Base-by-base conservation (phyloP, 2,329 filamentous ascomycete genomes). In the Aureobasidium musti region DNA sequence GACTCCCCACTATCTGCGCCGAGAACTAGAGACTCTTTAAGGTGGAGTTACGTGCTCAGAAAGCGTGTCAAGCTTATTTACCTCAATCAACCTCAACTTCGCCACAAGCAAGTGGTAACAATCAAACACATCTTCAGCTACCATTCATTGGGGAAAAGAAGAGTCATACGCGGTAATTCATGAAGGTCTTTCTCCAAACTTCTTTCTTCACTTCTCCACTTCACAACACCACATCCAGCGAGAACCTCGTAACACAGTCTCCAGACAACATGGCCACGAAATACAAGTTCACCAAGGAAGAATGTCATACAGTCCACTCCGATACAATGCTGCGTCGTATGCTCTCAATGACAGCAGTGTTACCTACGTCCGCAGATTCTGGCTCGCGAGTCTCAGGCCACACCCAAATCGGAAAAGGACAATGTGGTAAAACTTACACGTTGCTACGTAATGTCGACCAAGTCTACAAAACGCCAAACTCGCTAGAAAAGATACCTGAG, bases 71-170 rank as follows among this genome's bases (percentile, higher is more conserved):
- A 49, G 7, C 23, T 8, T 19, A 49, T 39, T 3, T 35, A 37
- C 33, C 52, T 54, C 52, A 37, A 13, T 54, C 52, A 23, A 54
- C 30, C 52, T 54, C 52, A 54, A 21, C 52, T 54, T 39, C 52
- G 37, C 52, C 52, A 39, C 30, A 54, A n/a, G 6, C 14, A 10
- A n/a, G 3, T 28, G 23, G 14, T 19, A 28, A 19, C 52, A 35
- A 7, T 1, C 21, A n/a, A 19, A 39, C 37, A 39, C 17, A 5
- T 19, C n/a, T 13, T 5, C 28, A 39, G 1, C 19, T 11, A 54
- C 11, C 21, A 33, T 3, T 11, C 6, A 35, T 2, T 19, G 33
- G 10, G 33, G 10, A 10, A 37, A 33, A 28, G 19, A 28, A 49
- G 45, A 49, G 23, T 49, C 14, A 49, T 26, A 13, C 11, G 11